Conservation (phyloP, 1,284 basidiomycete genomes). For the Retiboletus flavoniger region DNA sequence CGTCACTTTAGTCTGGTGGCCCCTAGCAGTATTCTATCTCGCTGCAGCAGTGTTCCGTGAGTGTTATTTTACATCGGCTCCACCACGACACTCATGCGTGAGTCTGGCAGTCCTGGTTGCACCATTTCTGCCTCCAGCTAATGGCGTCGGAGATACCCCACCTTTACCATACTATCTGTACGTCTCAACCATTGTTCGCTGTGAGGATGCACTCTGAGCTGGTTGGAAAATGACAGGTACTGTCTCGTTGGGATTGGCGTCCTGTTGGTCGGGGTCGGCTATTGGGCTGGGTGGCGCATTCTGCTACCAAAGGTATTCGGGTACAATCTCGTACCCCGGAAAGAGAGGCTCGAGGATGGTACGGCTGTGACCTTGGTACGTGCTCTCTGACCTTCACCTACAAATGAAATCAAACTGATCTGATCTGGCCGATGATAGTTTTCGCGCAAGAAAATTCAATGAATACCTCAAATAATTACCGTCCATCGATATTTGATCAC, state of each 20-base stretch:
- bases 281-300: conserved; percentile 57
- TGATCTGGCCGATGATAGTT: conserved; percentile 13
- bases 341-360: conserved; percentile 51
- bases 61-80: conserved; percentile 6
- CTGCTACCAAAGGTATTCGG: conserved; percentile 49
- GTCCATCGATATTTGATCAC: background rate
- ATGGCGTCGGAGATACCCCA: conserved; percentile 55
- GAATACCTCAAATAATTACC: background rate
- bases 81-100: background rate
- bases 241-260: conserved; percentile 55
- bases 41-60: conserved; percentile 50
- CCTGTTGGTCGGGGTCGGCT: conserved; percentile 46
- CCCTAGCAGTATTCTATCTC: conserved; percentile 55
- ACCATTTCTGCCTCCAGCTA: conserved; percentile 55
- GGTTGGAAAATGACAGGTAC: conserved; percentile 37
- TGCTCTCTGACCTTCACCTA: conserved; percentile 4
- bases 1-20: conserved; percentile 49
- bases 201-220: background rate
- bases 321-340: conserved; percentile 48
- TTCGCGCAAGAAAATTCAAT: conserved; percentile 14
- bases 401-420: background rate
- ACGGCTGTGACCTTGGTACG: conserved; percentile 55
- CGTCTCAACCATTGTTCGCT: conserved; percentile 12
- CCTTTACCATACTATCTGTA: conserved; percentile 59
- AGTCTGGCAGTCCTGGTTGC: conserved; percentile 46